These are phyloP conservation scores for Xylaria sp. DNA, from an alignment of 2,329 filamentous ascomycete species.

Conservation along the genomic window DNA sequence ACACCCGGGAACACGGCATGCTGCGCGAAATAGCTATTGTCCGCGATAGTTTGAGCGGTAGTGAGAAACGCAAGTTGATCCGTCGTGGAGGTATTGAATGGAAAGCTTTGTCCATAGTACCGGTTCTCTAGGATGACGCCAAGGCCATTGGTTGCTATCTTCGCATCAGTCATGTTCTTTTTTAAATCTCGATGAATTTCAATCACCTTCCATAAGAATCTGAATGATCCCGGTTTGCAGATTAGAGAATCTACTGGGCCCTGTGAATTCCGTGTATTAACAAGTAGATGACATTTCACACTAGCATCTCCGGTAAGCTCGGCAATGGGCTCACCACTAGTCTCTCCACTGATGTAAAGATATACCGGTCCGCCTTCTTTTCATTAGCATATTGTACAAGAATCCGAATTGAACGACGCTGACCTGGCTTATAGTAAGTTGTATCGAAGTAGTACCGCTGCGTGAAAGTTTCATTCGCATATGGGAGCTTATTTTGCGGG, in stretches of 20 bases:
- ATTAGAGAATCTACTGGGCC: slow-evolving; percentile 46
- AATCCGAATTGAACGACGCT: background rate
- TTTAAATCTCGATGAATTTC: background rate
- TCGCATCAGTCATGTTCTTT: slow-evolving; percentile 9
- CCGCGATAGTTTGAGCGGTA: slow-evolving; percentile 64
- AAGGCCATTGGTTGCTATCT: slow-evolving; percentile 59
- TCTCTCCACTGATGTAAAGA: slow-evolving; percentile 51
- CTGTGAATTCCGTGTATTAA: slow-evolving; percentile 14
- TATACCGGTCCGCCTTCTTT: slow-evolving; percentile 57
- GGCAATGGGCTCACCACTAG: slow-evolving; percentile 39
- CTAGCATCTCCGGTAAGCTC: background rate
- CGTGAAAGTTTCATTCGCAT: slow-evolving; percentile 61
- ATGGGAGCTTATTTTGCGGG: slow-evolving; percentile 52
- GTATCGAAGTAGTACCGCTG: slow-evolving; percentile 66
- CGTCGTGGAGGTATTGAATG: slow-evolving; percentile 59
- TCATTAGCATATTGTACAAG: slow-evolving; percentile 32
- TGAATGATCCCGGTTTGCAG: slow-evolving; percentile 57
- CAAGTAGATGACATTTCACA: background rate
- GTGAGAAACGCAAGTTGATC: slow-evolving; percentile 62
- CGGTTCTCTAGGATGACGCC: slow-evolving; percentile 65
- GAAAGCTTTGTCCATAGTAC: slow-evolving; percentile 62
- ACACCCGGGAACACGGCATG: slow-evolving; percentile 59
- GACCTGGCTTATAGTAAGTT: slow-evolving; percentile 61
- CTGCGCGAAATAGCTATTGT: slow-evolving; percentile 63
- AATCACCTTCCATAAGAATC: slow-evolving; percentile 60